Evolutionary conservation across 306 rosid genomes (phyloP).

Genomic region (Abrus precatorius): DNA sequence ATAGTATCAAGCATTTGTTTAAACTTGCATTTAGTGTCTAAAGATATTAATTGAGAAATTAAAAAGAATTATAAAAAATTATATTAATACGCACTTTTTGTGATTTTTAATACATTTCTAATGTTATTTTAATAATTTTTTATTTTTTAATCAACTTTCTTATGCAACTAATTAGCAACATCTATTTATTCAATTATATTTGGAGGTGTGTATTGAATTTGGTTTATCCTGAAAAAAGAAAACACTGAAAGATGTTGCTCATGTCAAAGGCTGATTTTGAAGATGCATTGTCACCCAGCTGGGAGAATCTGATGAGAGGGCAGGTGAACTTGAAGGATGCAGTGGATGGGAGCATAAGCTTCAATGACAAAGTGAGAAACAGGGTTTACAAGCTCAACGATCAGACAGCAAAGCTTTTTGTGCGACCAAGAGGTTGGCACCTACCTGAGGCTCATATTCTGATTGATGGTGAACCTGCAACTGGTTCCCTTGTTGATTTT

Average conservation of each 20-base stretch:
- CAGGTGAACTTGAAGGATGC: conserved; percentile 93
- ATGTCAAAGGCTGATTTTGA: conserved; percentile 82
- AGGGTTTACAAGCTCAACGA: conserved; percentile 84
- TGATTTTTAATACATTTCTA: no score
- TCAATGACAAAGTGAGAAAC: conserved; percentile 79
- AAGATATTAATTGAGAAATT: no score
- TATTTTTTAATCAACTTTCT: no score
- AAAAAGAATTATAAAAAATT: no score
- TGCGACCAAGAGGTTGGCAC: conserved; percentile 96
- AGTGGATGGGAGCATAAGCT: conserved; percentile 81
- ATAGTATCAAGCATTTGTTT: no score
- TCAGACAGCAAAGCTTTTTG: conserved; percentile 84
- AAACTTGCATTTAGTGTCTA: no score
- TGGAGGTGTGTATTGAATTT: conserved; percentile 7
- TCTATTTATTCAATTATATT: neutral
- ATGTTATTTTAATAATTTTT: no score
- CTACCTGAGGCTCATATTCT: conserved; percentile 86
- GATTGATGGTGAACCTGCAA: conserved; percentile 88
- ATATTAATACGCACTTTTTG: no score
- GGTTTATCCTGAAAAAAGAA: conserved; percentile 11
- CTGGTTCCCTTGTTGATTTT: conserved; percentile 89
- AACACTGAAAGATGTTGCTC: neutral
- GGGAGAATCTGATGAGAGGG: conserved; percentile 92
- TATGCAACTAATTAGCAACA: no score
- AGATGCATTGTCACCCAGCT: conserved; percentile 94